Evolutionary conservation across 139 green algal genomes (phyloP).

Genomic region (Eudorina sp.): DNA sequence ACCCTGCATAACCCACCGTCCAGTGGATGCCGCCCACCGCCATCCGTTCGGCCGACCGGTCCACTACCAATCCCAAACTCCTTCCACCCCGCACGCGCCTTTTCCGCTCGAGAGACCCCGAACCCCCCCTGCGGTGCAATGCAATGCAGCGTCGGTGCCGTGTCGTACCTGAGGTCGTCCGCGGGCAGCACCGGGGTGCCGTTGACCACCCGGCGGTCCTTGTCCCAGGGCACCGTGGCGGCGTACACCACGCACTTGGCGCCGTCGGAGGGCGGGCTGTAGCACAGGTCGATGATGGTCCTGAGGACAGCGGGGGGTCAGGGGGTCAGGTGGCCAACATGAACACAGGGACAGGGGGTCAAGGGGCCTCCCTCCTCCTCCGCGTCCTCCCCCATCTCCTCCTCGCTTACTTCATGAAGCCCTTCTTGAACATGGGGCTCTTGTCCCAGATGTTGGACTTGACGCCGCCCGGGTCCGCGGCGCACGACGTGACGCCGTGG

Average conservation of each 20-base stretch:
- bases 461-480: constrained; percentile 80
- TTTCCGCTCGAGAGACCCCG: too few relatives aligned
- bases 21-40: too few relatives aligned
- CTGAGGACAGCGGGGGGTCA: constrained; percentile 15
- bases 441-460: constrained; percentile 78
- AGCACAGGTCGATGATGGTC: constrained; percentile 75
- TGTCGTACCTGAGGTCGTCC: constrained; percentile 44
- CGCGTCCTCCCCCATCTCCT: too few relatives aligned
- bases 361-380: too few relatives aligned
- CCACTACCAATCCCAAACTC: too few relatives aligned
- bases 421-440: constrained; percentile 60
- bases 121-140: too few relatives aligned
- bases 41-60: too few relatives aligned
- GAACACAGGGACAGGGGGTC: too few relatives aligned
- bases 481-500: constrained; percentile 52
- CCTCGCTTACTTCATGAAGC: constrained; percentile 60
- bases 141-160: too few relatives aligned
- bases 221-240: constrained; percentile 66
- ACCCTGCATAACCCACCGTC: too few relatives aligned
- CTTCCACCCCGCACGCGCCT: too few relatives aligned
- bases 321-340: too few relatives aligned
- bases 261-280: constrained; percentile 78
- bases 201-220: constrained; percentile 49
- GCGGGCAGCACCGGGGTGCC: constrained; percentile 32
- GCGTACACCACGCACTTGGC: constrained; percentile 73